phyloP scores from a whole-genome alignment of 257 asterid genomes.

The Lycium ferocissimum region DNA sequence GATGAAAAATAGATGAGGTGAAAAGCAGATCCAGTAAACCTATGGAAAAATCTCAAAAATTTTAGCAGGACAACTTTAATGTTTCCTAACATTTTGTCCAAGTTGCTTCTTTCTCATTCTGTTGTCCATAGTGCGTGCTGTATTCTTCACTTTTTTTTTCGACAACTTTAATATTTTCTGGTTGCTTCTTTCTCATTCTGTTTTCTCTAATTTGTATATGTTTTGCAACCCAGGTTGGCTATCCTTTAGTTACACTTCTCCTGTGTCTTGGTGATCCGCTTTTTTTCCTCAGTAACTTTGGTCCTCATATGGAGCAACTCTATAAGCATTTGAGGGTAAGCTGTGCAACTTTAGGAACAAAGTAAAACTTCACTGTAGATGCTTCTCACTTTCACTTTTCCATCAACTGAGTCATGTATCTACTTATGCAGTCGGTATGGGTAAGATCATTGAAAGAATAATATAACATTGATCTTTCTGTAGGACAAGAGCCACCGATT shows the following conservation, averaged over 20 bases:
- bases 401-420: constrained; percentile 2
- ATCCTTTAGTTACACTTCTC: constrained; percentile 97
- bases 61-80: constrained; percentile 1
- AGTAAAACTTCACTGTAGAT: constrained; percentile 24
- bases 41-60: constrained; percentile 6
- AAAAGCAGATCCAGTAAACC: constrained; percentile 12
- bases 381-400: constrained; percentile 12
- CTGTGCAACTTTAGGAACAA: not conserved
- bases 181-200: constrained; percentile 9
- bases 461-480: constrained; percentile 35
- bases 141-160: not conserved
- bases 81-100: constrained; percentile 20
- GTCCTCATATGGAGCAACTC: constrained; percentile 95
- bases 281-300: constrained; percentile 83
- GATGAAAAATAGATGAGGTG: constrained; percentile 22
- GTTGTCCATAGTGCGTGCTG: constrained; percentile 21
- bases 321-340: constrained; percentile 94
- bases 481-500: constrained; percentile 98
- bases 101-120: constrained; percentile 24
- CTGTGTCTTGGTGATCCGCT: constrained; percentile 96
- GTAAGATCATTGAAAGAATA: constrained; percentile 6
- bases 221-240: constrained; percentile 70
- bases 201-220: not conserved
- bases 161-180: not conserved
- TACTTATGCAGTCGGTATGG: constrained; percentile 23